These are phyloP conservation scores for Beauveria caledonica DNA, from an alignment of 2,329 filamentous ascomycete genomes.

Conservation along the genomic window DNA sequence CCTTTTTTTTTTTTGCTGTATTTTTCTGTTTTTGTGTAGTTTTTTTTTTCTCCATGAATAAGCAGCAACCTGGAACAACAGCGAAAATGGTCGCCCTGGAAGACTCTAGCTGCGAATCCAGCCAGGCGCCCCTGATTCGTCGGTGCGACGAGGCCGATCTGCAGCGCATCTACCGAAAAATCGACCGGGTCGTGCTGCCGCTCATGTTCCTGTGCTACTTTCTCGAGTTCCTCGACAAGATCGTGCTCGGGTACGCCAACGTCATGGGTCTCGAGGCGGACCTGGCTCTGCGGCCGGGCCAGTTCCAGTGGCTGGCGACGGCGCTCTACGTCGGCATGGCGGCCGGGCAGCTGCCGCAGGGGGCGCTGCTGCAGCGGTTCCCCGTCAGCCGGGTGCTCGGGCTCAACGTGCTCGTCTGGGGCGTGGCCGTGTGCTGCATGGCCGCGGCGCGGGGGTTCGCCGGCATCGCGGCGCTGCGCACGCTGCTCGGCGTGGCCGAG, in stretches of 20 bases:
- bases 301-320: slow-evolving; percentile 25
- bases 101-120: background rate
- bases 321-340: slow-evolving; percentile 24
- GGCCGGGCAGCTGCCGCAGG: slow-evolving; percentile 21
- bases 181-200: slow-evolving; percentile 20
- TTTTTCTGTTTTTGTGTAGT: too few relatives aligned
- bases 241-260: slow-evolving; percentile 23
- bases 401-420: slow-evolving; percentile 27
- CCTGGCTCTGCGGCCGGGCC: slow-evolving; percentile 23
- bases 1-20: background rate
- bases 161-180: slow-evolving; percentile 16
- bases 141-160: background rate
- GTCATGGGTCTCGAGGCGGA: slow-evolving; percentile 22
- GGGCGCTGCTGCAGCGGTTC: slow-evolving; percentile 26
- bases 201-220: slow-evolving; percentile 22
- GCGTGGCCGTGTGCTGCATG: slow-evolving; percentile 33
- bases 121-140: background rate
- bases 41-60: too few relatives aligned
- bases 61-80: background rate
- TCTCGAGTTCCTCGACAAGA: slow-evolving; percentile 22
- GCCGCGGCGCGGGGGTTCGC: slow-evolving; percentile 33
- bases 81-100: background rate
- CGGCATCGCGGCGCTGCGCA: slow-evolving; percentile 33
- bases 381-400: slow-evolving; percentile 26
- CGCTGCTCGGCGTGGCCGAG: slow-evolving; percentile 39